Conservation (phyloP, 2,329 filamentous ascomycete species). For the Pseudocercospora musae region DNA sequence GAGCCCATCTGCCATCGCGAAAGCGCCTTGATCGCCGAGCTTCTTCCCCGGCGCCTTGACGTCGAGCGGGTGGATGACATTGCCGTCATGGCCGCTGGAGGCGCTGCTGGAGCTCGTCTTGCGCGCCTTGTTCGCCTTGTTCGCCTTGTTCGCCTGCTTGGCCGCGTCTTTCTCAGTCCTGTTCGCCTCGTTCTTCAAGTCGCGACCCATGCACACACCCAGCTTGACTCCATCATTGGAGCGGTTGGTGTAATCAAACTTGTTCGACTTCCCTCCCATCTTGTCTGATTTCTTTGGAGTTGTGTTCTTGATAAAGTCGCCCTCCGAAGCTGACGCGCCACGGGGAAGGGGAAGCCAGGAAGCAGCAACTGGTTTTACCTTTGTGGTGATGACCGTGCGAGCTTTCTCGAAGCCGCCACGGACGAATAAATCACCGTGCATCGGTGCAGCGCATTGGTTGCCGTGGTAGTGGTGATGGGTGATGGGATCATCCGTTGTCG, state of each 20-base stretch:
- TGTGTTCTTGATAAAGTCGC: not conserved
- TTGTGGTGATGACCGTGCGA: not conserved
- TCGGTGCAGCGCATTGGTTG: not conserved
- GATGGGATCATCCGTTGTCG: too few species aligned
- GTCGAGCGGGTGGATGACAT: constrained; percentile 36
- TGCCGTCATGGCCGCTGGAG: constrained; percentile 10
- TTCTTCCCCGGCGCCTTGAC: constrained; percentile 46
- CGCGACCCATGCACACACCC: constrained; percentile 45
- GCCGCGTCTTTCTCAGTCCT: constrained; percentile 32
- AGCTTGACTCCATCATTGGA: constrained; percentile 46
- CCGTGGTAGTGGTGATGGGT: not conserved
- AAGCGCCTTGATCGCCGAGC: constrained; percentile 47
- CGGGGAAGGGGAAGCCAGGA: not conserved
- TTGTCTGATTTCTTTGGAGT: not conserved
- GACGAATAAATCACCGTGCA: constrained; percentile 1
- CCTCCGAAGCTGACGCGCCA: not conserved
- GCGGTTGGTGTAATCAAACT: constrained; percentile 42
- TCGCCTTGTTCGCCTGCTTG: constrained; percentile 24
- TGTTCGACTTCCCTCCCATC: constrained; percentile 36
- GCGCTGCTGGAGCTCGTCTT: constrained; percentile 31
- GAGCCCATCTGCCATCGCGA: constrained; percentile 43
- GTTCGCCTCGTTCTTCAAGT: constrained; percentile 39
- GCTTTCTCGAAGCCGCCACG: constrained; percentile 14
- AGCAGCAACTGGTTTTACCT: not conserved
- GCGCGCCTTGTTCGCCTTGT: constrained; percentile 24